phyloP scores from a whole-genome alignment of 2,329 filamentous ascomycete genomes.

The Aschersonia sp. region DNA sequence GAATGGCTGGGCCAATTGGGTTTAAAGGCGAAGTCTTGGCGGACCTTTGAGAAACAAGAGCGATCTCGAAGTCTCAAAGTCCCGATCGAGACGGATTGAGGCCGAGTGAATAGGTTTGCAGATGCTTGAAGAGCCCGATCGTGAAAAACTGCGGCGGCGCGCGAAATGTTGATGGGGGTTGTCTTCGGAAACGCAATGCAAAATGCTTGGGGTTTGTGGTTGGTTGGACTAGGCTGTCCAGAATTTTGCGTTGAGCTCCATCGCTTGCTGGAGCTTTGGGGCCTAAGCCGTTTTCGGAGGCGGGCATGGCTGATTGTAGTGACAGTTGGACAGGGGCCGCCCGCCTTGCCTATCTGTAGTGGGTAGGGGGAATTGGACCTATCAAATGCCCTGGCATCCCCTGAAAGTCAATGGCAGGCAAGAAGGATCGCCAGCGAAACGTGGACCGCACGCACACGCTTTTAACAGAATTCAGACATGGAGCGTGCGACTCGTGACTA shows the following conservation, averaged over 20 bases:
- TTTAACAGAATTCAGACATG: no score
- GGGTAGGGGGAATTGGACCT: background rate
- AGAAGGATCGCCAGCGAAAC: no score
- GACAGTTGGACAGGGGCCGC: background rate
- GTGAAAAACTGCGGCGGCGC: slow-evolving; percentile 7
- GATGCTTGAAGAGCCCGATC: slow-evolving; percentile 1
- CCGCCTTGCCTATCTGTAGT: background rate
- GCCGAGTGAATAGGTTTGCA: slow-evolving; percentile 7
- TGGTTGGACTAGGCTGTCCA: slow-evolving; percentile 16
- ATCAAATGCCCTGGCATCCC: no score
- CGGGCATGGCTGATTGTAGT: background rate
- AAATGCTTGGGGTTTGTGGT: slow-evolving; percentile 20
- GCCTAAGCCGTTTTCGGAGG: slow-evolving; percentile 17
- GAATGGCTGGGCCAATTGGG: slow-evolving; percentile 8
- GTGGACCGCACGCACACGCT: no score
- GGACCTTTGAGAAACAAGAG: background rate
- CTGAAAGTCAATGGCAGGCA: no score
- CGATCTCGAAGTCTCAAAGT: background rate
- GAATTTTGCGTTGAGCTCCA: slow-evolving; percentile 29
- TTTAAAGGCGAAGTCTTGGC: background rate
- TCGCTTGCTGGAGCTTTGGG: slow-evolving; percentile 17
- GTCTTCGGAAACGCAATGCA: slow-evolving; percentile 13
- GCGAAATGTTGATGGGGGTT: slow-evolving; percentile 18
- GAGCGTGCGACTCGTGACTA: no score
- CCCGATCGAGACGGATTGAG: slow-evolving; percentile 6